A percentile compares a stretch with the other conserved stretches of the same genome.
Conservation (phyloP, 345 rosid species). For the Bruguiera gymnorhiza region DNA sequence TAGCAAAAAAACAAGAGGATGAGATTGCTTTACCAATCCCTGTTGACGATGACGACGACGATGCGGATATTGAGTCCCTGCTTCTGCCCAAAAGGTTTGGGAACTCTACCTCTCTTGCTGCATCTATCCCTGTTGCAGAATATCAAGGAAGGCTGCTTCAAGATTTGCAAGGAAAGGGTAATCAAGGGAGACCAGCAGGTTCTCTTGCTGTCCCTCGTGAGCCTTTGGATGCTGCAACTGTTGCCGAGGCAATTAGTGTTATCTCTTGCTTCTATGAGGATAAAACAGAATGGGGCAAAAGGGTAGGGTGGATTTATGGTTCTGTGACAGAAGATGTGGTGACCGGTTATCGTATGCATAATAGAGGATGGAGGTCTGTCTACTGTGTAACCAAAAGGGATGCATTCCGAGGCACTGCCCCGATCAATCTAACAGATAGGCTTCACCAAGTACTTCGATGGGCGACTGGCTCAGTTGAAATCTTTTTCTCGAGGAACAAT, state of each 20-base stretch:
- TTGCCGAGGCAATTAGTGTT: constrained; percentile 72
- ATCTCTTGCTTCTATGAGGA: constrained; percentile 83
- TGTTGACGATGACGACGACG: constrained; percentile 39
- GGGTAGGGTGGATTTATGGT: constrained; percentile 85
- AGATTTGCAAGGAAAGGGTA: constrained; percentile 56
- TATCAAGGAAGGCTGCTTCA: constrained; percentile 72
- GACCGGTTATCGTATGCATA: constrained; percentile 78
- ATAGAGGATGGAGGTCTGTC: constrained; percentile 80
- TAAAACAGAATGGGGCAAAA: constrained; percentile 74
- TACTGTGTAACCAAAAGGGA: constrained; percentile 76
- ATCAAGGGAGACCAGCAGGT: constrained; percentile 66
- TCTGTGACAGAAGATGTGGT: constrained; percentile 84
- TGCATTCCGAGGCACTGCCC: constrained; percentile 75
- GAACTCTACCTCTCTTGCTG: constrained; percentile 56
- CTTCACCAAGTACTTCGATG: constrained; percentile 83
- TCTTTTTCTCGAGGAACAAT: constrained; percentile 72
- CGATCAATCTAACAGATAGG: constrained; percentile 68
- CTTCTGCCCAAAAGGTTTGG: constrained; percentile 67
- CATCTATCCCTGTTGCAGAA: constrained; percentile 74
- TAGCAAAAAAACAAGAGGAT: constrained; percentile 49
- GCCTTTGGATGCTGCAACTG: constrained; percentile 81
- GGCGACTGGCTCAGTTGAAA: constrained; percentile 86
- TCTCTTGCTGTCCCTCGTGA: constrained; percentile 77
- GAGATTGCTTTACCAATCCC: constrained; percentile 43
- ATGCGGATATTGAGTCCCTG: constrained; percentile 64